phyloP scores from a whole-genome alignment of 169 alveolate genomes.

The Babesia sp. region DNA sequence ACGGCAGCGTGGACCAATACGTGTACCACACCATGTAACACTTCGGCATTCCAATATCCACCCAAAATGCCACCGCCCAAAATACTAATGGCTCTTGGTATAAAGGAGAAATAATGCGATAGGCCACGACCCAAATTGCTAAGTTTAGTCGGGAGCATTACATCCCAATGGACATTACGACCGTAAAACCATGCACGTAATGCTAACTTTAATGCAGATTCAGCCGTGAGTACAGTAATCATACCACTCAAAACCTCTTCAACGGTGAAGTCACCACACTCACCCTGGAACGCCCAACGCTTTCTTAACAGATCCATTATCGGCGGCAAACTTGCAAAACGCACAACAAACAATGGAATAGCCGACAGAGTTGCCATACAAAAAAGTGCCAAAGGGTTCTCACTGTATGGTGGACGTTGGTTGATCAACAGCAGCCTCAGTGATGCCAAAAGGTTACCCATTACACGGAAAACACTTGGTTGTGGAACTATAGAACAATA shows the following conservation, averaged over 20 bases:
- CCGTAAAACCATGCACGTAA: slow-evolving; percentile 26
- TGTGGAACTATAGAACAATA: slow-evolving; percentile 29
- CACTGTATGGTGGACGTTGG: neutral
- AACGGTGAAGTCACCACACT: slow-evolving; percentile 13
- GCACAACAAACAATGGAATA: slow-evolving; percentile 2
- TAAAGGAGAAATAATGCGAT: slow-evolving; percentile 1
- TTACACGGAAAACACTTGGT: slow-evolving; percentile 1
- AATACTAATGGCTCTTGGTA: slow-evolving; percentile 8
- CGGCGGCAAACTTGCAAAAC: slow-evolving; percentile 5
- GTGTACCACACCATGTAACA: slow-evolving; percentile 1
- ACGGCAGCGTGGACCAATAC: slow-evolving; percentile 19
- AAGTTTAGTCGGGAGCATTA: neutral
- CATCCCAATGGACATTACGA: neutral
- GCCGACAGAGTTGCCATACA: slow-evolving; percentile 1
- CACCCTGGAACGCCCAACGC: slow-evolving; percentile 71
- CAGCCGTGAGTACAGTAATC: slow-evolving; percentile 4
- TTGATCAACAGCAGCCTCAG: slow-evolving; percentile 22
- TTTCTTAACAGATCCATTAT: slow-evolving; percentile 11
- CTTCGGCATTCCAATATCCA: slow-evolving; percentile 25
- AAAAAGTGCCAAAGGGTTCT: neutral
- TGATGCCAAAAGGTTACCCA: slow-evolving; percentile 33
- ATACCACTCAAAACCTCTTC: slow-evolving; percentile 10
- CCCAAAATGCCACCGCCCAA: slow-evolving; percentile 15
- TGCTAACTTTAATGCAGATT: slow-evolving; percentile 13
- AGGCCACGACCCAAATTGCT: neutral